Percentiles rank a stretch among this genome's conserved stretches.
Conservation (phyloP, 495 filamentous ascomycete species). For the Annulohypoxylon moriforme region DNA sequence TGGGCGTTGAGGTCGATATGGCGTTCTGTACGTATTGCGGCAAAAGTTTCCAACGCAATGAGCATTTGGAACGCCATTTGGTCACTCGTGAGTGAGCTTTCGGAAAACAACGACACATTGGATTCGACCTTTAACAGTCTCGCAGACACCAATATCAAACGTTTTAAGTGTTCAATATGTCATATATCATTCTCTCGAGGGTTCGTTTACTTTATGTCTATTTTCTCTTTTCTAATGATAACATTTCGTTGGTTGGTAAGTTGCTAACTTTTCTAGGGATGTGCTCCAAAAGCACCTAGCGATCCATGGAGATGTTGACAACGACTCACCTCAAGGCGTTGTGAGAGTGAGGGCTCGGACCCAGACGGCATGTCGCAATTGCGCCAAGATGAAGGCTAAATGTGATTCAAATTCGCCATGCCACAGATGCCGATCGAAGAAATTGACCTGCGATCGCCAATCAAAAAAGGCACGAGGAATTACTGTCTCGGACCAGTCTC, state of each 20-base stretch:
- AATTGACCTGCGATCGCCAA: slow-evolving; percentile 14
- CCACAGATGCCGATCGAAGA: slow-evolving; percentile 20
- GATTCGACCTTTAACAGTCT: not conserved
- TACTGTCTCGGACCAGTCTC: not conserved
- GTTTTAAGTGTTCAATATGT: slow-evolving; percentile 28
- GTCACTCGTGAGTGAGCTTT: slow-evolving; percentile 14
- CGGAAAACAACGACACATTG: not conserved
- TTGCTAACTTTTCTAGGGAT: slow-evolving; percentile 15
- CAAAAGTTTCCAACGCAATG: slow-evolving; percentile 19
- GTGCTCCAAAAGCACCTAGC: slow-evolving; percentile 26
- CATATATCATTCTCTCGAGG: slow-evolving; percentile 26
- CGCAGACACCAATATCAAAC: slow-evolving; percentile 25
- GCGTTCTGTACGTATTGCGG: slow-evolving; percentile 28
- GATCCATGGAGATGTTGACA: slow-evolving; percentile 12
- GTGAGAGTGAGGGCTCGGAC: slow-evolving; percentile 20
- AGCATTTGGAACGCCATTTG: slow-evolving; percentile 29
- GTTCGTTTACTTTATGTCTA: not conserved
- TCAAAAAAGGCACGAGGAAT: not conserved
- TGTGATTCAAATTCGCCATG: slow-evolving; percentile 27
- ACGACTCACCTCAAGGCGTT: not conserved
- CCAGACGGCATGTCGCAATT: slow-evolving; percentile 25
- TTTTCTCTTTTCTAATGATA: not conserved
- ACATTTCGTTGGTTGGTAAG: not conserved
- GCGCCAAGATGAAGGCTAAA: slow-evolving; percentile 24
- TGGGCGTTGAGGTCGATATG: slow-evolving; percentile 1